phyloP scores from a whole-genome alignment of 2,329 filamentous ascomycete genomes.

The Trichoderma cornu-damae region DNA sequence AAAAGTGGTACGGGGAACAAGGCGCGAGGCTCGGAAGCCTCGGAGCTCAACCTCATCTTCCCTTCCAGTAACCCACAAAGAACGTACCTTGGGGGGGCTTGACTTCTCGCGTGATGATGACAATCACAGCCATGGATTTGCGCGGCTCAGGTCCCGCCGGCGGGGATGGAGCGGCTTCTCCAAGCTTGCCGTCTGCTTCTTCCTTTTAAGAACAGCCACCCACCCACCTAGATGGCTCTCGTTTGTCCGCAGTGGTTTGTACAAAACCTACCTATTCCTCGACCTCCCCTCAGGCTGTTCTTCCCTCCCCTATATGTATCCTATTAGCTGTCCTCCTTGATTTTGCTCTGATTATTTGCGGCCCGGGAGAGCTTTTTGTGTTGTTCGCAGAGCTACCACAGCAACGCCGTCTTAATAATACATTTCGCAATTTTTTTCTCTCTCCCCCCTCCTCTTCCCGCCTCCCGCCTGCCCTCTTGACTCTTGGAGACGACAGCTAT shows the following conservation, averaged over 20 bases:
- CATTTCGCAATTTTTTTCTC: too few species aligned
- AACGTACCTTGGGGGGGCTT: not conserved
- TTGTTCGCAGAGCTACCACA: not conserved
- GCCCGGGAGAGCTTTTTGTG: not conserved
- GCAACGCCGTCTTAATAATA: not conserved
- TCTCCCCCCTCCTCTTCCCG: not conserved
- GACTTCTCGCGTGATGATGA: conserved; percentile 1
- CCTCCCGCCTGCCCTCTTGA: not conserved
- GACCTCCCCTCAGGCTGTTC: not conserved
- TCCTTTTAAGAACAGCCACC: conserved; percentile 7
- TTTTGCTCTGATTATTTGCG: not conserved
- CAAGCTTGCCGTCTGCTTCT: conserved; percentile 11
- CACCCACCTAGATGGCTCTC: conserved; percentile 8
- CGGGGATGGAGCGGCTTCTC: conserved; percentile 11
- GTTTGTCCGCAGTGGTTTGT: not conserved
- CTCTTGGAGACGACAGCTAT: not conserved
- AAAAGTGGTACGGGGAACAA: not conserved
- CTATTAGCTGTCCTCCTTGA: not conserved
- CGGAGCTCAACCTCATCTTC: conserved; percentile 8
- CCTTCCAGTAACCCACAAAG: not conserved
- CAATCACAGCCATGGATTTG: conserved; percentile 5
- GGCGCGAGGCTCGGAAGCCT: conserved; percentile 13
- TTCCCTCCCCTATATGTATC: not conserved
- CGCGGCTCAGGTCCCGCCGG: conserved; percentile 13
- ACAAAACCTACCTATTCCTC: not conserved